phyloP scores from a whole-genome alignment of 169 alveolate genomes.

The Amoebophrya sp. region DNA sequence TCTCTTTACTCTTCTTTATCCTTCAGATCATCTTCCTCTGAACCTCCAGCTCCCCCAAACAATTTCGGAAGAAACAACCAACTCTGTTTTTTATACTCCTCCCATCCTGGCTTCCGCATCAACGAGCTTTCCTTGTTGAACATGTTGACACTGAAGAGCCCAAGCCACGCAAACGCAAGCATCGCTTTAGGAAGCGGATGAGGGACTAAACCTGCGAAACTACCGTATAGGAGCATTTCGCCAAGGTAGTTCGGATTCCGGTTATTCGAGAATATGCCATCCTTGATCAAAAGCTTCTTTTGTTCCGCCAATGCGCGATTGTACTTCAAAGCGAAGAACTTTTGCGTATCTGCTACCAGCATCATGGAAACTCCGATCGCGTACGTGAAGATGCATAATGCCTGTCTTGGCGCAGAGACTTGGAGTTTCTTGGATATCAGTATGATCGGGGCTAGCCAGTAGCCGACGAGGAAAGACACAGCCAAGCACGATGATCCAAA shows the following conservation, averaged over 20 bases:
- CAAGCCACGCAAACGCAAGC: not conserved
- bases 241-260: slow-evolving; percentile 7
- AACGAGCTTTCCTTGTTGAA: not conserved
- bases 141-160: not conserved
- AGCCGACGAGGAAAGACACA: not conserved
- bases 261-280: not conserved
- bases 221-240: not conserved
- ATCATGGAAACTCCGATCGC: not conserved
- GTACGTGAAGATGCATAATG: not conserved
- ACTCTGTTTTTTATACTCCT: not conserved
- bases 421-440: not conserved
- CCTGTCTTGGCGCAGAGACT: not conserved
- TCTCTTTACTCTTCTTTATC: too few species aligned
- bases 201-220: not conserved
- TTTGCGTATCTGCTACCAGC: slow-evolving; percentile 2
- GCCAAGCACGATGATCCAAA: not conserved
- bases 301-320: not conserved
- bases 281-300: not conserved
- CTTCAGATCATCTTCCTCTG: too few species aligned
- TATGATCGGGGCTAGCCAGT: not conserved
- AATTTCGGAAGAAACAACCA: not conserved
- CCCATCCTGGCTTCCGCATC: not conserved
- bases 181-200: not conserved
- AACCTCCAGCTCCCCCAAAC: too few species aligned
- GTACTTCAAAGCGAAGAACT: not conserved